Base-by-base conservation (phyloP, 306 rosid genomes). In the Alnus rubra region DNA sequence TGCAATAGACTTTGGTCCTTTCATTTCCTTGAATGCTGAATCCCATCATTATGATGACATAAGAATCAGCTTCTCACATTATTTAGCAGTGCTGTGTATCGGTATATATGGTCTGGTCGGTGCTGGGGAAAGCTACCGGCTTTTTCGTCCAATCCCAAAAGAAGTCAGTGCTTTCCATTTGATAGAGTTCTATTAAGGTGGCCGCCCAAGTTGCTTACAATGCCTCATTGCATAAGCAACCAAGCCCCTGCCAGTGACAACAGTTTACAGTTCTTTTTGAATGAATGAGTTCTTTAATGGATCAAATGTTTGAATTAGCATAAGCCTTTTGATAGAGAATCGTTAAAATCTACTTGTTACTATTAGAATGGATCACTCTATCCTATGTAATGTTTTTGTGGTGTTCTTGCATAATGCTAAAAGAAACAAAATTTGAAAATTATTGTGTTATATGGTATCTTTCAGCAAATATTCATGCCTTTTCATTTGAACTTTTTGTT, bases 401-500 rank as follows among this genome's bases (percentile, higher is more conserved):
- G 51, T 2, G 45, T 39, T 65, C 37, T 3, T 0, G 30, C 28
- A 2, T 39, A 9, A 42, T 39, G 11, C 9, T 67, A 39, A 16
- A 8, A 9, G 28, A 39, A 64, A 18, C 28, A 42, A 68, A 68
- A 9, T 68, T 68, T 35, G 31, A 68, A 68, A 18, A 10, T 18
- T 35, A 42, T 18, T 39, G 49, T 3, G 5, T 68, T 18, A 39
- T n/a, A 18, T 39, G 7, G 49, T 68, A 33, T 18, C 42, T 59
- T 63, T 9, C 44, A n/a, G 28, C 72, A 68, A 8, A 18, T 65
- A 42, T n/a, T 42, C 8, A 4, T 39, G 72, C 49, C 51, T 18
- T 68, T 68, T 68, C 35, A 68, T 68, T 42, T 68, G 2, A 44
- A n/a, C 13, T n/a, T 68, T 42, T 68, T 68, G 8, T 37, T 68